Conservation (phyloP, 2,329 filamentous ascomycete genomes). For the Stachybotrys elegans region DNA sequence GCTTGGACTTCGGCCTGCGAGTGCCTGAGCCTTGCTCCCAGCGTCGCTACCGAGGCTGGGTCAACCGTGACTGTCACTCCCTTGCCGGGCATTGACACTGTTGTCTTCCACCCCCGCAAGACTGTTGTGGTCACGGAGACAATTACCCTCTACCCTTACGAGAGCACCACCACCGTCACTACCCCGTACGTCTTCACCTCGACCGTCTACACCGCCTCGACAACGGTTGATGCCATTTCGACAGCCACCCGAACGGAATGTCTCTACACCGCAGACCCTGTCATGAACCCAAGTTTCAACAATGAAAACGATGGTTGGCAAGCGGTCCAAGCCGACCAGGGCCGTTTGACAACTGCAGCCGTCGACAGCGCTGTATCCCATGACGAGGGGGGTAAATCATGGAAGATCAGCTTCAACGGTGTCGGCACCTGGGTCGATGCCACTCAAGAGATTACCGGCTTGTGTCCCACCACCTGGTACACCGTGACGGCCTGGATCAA, state of each 20-base stretch:
- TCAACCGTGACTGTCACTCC: not conserved
- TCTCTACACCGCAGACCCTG: not conserved
- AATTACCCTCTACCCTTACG: not conserved
- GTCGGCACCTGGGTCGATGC: not conserved
- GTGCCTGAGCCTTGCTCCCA: not conserved
- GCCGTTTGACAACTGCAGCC: too few species aligned
- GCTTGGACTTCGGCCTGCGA: not conserved
- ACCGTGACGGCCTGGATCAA: not conserved
- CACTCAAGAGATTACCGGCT: not conserved
- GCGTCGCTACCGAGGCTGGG: not conserved
- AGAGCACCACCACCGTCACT: not conserved
- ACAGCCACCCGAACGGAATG: not conserved
- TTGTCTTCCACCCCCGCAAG: not conserved
- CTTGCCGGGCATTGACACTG: not conserved
- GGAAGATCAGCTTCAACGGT: not conserved
- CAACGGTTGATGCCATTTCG: not conserved
- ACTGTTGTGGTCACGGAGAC: not conserved
- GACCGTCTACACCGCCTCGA: not conserved
- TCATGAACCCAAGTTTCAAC: not conserved
- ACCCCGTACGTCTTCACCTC: not conserved
- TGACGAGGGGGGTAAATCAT: not conserved
- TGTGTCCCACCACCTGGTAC: not conserved
- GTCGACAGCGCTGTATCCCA: not conserved
- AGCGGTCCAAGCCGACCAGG: conserved; percentile 9
- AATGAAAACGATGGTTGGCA: conserved; percentile 9